A percentile compares a stretch with the other conserved stretches of the same genome.
Conservation (phyloP, 2,329 filamentous ascomycete genomes). For the Claviceps arundinis region DNA sequence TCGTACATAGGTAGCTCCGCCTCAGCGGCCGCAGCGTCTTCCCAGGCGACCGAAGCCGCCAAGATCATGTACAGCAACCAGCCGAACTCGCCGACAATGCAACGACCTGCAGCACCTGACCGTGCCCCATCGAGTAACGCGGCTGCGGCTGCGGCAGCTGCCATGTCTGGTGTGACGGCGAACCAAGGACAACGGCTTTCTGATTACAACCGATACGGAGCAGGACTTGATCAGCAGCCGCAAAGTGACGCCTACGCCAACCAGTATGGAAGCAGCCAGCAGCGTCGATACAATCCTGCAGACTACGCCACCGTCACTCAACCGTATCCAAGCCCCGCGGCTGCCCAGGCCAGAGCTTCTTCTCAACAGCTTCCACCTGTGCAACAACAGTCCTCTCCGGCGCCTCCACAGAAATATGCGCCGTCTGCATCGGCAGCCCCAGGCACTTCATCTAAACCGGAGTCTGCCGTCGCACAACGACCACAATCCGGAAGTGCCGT, state of each 20-base stretch:
- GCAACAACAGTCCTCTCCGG: slow-evolving; percentile 18
- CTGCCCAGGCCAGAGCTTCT: slow-evolving; percentile 18
- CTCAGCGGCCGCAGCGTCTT: slow-evolving; percentile 6
- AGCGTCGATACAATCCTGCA: slow-evolving; percentile 63
- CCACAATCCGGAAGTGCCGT: slow-evolving; percentile 16
- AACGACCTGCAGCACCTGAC: slow-evolving; percentile 37
- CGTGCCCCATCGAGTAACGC: slow-evolving; percentile 40
- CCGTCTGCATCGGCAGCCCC: slow-evolving; percentile 15
- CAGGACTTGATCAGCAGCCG: slow-evolving; percentile 20
- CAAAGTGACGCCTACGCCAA: slow-evolving; percentile 24
- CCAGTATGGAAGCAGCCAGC: slow-evolving; percentile 17
- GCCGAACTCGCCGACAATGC: slow-evolving; percentile 36
- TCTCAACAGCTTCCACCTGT: slow-evolving; percentile 11
- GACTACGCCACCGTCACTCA: slow-evolving; percentile 54
- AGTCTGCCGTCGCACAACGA: slow-evolving; percentile 19
- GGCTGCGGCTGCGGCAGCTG: slow-evolving; percentile 44
- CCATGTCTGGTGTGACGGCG: slow-evolving; percentile 37
- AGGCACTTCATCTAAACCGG: slow-evolving; percentile 22
- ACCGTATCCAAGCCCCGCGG: slow-evolving; percentile 24
- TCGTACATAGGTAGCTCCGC: slow-evolving; percentile 20
- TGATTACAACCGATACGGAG: slow-evolving; percentile 22
- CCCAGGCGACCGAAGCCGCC: slow-evolving; percentile 48
- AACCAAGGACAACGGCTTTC: slow-evolving; percentile 20
- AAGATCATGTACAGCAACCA: slow-evolving; percentile 47
- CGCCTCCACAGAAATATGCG: slow-evolving; percentile 25